Evolutionary conservation across 1,284 basidiomycete species (phyloP).

Genomic region (Ganoderma lucidum): DNA sequence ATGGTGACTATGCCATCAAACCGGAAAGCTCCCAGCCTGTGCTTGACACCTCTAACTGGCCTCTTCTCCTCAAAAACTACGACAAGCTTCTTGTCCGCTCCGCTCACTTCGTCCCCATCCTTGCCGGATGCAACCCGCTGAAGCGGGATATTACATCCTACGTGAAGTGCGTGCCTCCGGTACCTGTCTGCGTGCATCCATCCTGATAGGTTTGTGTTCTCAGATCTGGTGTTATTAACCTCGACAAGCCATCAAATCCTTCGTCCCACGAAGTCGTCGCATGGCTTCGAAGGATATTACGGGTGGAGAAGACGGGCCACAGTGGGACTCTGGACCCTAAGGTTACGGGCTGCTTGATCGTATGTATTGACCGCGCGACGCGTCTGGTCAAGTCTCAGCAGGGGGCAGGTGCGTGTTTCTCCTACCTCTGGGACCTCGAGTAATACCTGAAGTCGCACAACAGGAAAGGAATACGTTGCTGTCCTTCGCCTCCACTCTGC

Average conservation of each 20-base stretch:
- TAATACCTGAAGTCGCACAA: constrained; percentile 2
- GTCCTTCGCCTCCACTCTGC: constrained; percentile 92
- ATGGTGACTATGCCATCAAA: constrained; percentile 87
- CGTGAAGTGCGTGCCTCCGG: constrained; percentile 71
- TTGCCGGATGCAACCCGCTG: constrained; percentile 88
- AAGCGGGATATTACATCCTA: constrained; percentile 93
- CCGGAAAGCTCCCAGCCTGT: constrained; percentile 77
- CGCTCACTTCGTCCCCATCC: constrained; percentile 98
- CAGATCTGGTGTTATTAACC: constrained; percentile 97
- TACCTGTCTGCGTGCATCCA: constrained; percentile 5
- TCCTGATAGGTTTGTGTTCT: constrained; percentile 5
- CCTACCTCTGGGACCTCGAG: background rate
- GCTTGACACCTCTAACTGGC: constrained; percentile 97
- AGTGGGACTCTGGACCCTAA: constrained; percentile 99
- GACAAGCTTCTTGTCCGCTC: constrained; percentile 95
- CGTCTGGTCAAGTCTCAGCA: constrained; percentile 99
- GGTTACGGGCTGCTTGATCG: constrained; percentile 98
- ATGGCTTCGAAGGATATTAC: constrained; percentile 95
- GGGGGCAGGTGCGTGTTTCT: constrained; percentile 75
- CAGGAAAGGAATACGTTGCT: constrained; percentile 98
- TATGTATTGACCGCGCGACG: constrained; percentile 99
- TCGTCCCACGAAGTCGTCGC: constrained; percentile 99
- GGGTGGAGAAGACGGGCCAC: constrained; percentile 98
- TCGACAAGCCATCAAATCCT: constrained; percentile 99
- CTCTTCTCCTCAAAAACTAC: constrained; percentile 98